Evolutionary conservation across 371 early-diverging fungal genomes (phyloP), one percentile per base, ranked within the genome.

Genomic region (Mortierella sp.): DNA sequence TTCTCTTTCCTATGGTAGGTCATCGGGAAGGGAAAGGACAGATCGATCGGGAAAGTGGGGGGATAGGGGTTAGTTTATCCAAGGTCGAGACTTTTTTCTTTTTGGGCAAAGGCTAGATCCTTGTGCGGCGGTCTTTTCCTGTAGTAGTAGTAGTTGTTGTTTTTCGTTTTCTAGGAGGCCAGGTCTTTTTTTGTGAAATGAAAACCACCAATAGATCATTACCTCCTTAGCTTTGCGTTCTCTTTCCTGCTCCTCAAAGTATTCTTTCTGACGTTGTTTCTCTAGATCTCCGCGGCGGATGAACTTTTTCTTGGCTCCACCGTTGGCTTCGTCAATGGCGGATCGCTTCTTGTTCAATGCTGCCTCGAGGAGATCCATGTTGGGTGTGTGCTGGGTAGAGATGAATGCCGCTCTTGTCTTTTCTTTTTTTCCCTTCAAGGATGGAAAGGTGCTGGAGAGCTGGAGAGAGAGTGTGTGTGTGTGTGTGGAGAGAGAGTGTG

Each of bases 261-360:
- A 92, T 70, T 90, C 89, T 66, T 90, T 84, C 73, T 92, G 88
- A 43, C 92, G 84, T 43, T 87, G 72, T 57, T 87, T 84, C 65
- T 95, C 95, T 23, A 94, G 69, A 81, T 96, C 95, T 21, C 89
- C 90, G 50, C 92, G 85, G 64, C 90, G 91, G 25, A 94, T 74
- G 81, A 93, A 94, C 59, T 93, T 94, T 70, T 88, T 88, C 26
- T 86, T 88, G 53, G 76, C 64, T 29, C 81, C 81, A 25, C 64
- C 79, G 16, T 72, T 67, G 3, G 66, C 62, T 1, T 71, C 47
- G 4, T 72, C 79, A 5, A 77, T 28, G 18, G 79, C 79, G 4
- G 79, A 65, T 43, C 79, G 72, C 66, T 77, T 77, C 66, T 77
- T 72, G 43, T 56, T 55, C 15, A 77, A 59, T 23, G 56, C 45